Conservation (phyloP, 495 filamentous ascomycete genomes). For the Penicillium lagena region DNA sequence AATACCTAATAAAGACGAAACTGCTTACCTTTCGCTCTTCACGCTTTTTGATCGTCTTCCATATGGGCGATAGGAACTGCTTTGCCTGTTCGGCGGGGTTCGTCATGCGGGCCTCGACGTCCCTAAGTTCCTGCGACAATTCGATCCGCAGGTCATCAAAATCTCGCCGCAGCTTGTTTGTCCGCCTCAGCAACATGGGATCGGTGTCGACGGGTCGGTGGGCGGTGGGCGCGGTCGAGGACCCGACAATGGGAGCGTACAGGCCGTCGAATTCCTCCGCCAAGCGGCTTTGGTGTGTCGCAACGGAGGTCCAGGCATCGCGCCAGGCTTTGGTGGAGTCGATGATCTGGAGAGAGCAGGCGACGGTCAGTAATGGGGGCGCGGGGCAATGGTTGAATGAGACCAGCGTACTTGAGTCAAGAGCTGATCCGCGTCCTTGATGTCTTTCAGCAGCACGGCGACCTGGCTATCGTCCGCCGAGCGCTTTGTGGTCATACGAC, state of each 20-base stretch:
- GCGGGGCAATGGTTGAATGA: no score
- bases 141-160: slow-evolving; percentile 74
- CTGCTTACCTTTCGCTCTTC: slow-evolving; percentile 70
- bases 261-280: slow-evolving; percentile 67
- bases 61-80: slow-evolving; percentile 64
- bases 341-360: slow-evolving; percentile 54
- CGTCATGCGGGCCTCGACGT: slow-evolving; percentile 68
- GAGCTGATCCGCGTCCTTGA: slow-evolving; percentile 76
- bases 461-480: slow-evolving; percentile 76
- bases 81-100: slow-evolving; percentile 67
- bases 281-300: slow-evolving; percentile 63
- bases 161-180: slow-evolving; percentile 57
- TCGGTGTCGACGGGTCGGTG: slow-evolving; percentile 57
- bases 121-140: slow-evolving; percentile 63
- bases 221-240: slow-evolving; percentile 43
- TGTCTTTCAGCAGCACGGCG: slow-evolving; percentile 69
- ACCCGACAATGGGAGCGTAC: slow-evolving; percentile 75
- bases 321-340: slow-evolving; percentile 77
- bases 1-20: no score
- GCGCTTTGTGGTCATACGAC: slow-evolving; percentile 56
- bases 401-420: slow-evolving; percentile 55
- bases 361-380: no score
- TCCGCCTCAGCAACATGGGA: slow-evolving; percentile 55
- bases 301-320: slow-evolving; percentile 75
- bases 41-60: slow-evolving; percentile 88